phyloP scores from a whole-genome alignment of 148 eudicot genomes.

The Selenicereus undatus region DNA sequence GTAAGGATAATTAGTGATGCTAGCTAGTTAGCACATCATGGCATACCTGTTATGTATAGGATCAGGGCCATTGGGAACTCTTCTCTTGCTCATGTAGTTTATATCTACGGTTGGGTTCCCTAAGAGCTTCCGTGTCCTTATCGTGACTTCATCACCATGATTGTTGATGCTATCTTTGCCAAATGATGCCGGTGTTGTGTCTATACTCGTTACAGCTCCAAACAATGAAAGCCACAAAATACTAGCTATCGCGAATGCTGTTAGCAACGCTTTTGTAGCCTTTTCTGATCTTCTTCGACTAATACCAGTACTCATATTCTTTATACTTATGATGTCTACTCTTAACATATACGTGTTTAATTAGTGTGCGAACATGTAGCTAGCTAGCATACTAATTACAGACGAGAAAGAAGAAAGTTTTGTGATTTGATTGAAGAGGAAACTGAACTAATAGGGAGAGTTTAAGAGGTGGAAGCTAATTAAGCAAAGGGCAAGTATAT shows the following conservation, averaged over 20 bases:
- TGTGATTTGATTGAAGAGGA: background rate
- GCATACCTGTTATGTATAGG: conserved; percentile 82
- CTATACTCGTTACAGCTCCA: conserved; percentile 33
- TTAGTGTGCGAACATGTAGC: background rate
- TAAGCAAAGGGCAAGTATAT: no score
- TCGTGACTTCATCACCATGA: background rate
- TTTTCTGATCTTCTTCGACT: background rate
- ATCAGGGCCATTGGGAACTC: conserved; percentile 76
- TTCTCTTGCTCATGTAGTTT: conserved; percentile 63
- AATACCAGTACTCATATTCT: background rate
- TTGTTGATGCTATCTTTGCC: background rate
- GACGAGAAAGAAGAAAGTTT: background rate
- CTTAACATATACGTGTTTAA: background rate
- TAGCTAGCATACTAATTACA: background rate
- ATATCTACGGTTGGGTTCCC: conserved; percentile 27
- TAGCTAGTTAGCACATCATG: no score
- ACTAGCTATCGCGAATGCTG: conserved; percentile 23
- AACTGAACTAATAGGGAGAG: no score
- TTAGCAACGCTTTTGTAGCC: conserved; percentile 6
- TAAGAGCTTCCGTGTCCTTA: conserved; percentile 9
- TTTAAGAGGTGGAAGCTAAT: background rate
- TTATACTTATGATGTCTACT: no score
- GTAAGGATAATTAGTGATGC: background rate
- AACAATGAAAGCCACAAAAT: conserved; percentile 29
- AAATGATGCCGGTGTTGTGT: background rate